Evolutionary conservation across 352 stramenopile species (phyloP), one percentile per base, ranked within the genome.

Genomic region (Phytophthora uliginosa): DNA sequence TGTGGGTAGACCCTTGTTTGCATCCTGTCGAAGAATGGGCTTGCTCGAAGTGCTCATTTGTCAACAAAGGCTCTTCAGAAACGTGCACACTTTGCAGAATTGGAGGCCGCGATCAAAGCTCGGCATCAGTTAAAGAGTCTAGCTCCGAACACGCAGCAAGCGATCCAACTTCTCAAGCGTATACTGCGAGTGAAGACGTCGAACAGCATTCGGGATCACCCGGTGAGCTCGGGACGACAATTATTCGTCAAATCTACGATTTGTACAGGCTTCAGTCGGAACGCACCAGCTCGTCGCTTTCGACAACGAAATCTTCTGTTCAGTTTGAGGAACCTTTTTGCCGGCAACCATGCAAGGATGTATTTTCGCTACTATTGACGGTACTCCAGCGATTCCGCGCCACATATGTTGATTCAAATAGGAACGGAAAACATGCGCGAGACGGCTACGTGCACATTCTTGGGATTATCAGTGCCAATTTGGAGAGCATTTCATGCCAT

Each of bases 241-340:
- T 85, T 13, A 70, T 79, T 13, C 36, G 55, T 8, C 69, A 81
- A 75, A 73, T 85, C 3, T 71, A 76, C 22, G 66, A 73, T 28
- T 57, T 85, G 42, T 85, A 75, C 58, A 58, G 79, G 18, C 20
- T 77, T 50, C 50, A 66, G 18, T 64, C 67, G 24, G 58, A 70
- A 15, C 17, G 28, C n/a, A 42, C 63, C 18, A 63, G 8, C 12
- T 40, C 40, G 28, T 45, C 24, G 4, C 33, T 62, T 51, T 45
- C 48, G 8, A 42, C 36, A 26, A 26, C 56, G n/a, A 78, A 73
- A 38, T 42, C 38, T 13, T 48, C 6, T 31, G 50, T 83, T 56
- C 70, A 70, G 10, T 95, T 97, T 69, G 88, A 97, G 67, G 86
- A 94, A 42, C 85, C 90, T 0, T 97, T 93, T 67, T 91, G 77